A percentile compares a stretch with the other conserved stretches of the same genome.
phyloP scores from a whole-genome alignment of 306 rosid genomes.

The Fragaria vesca region DNA sequence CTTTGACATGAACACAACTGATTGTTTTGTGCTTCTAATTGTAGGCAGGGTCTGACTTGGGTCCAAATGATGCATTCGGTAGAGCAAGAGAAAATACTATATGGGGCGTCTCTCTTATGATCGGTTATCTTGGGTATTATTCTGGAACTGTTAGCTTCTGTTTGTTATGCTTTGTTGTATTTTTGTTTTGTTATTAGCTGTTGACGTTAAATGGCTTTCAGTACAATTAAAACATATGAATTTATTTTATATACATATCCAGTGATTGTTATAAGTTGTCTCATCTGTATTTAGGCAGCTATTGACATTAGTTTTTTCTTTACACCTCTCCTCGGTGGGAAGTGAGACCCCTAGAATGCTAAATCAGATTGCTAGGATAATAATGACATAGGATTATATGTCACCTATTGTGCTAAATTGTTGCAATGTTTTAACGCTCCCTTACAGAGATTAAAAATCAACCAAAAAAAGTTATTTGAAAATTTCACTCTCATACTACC shows the following conservation, averaged over 20 bases:
- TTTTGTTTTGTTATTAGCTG: background rate
- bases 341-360: constrained; percentile 5
- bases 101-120: constrained; percentile 88
- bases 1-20: constrained; percentile 28
- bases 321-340: background rate
- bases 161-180: background rate
- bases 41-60: constrained; percentile 82
- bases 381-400: background rate
- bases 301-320: background rate
- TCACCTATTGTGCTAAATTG: background rate
- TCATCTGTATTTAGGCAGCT: background rate
- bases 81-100: constrained; percentile 94
- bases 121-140: constrained; percentile 92
- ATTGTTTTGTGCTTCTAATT: constrained; percentile 27
- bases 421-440: background rate
- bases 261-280: background rate
- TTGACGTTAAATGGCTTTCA: background rate
- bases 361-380: background rate
- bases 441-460: background rate
- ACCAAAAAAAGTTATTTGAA: background rate
- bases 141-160: constrained; percentile 23
- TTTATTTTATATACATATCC: background rate
- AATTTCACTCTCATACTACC: background rate
- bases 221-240: background rate
- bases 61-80: constrained; percentile 66